Evolutionary conservation across 768 basidiomycete genomes (phyloP), one percentile per base, ranked within the genome.

Genomic region (Pisolithus microcarpus): DNA sequence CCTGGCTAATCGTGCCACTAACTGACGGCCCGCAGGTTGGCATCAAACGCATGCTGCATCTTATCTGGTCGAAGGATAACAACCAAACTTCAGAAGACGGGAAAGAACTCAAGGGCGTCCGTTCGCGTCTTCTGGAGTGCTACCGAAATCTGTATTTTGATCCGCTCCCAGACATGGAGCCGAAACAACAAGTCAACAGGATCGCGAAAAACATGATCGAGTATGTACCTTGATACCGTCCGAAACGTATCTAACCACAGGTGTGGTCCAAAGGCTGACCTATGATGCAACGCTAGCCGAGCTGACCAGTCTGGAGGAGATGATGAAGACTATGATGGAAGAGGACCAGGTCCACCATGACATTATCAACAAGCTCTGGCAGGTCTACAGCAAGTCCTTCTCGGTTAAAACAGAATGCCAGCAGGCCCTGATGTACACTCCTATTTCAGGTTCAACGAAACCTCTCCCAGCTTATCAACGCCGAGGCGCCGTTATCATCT

Each of bases 191-290:
- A 65, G 80, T 96, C 52, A 94, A 84, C 58, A 75, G 93, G 13
- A 96, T 99, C 39, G 81, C 95, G 6, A 94, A 91, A 73, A 96
- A 98, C 63, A 88, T 99, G 81, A 90, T 99, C 43, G 90, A 96
- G 96, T 96, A 50, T 30, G 83, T 68, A 23, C 34, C 7, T 30
- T 4, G 13, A 26, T 42, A 43, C 39, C 28, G 38, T 10, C 37
- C 10, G 4, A 26, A 5, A 5, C 46, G 38, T 24, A 52, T 28
- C 42, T 31, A 40, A 38, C 26, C 24, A 28, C 53, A n/a, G 38
- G n/a, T 0, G 15, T 16, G 48, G 37, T 49, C 18, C 3, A 8
- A 47, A 98, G 95, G 65, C 75, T 87, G 38, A 98, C 96, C 0
- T 94, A 91, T 61, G 82, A 86, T 15, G 89, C 95, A 1, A 94